Evolutionary conservation across 83 land plant genomes (phyloP), one percentile per base, ranked within the genome.

Genomic region (Diphasiastrum complanatum): DNA sequence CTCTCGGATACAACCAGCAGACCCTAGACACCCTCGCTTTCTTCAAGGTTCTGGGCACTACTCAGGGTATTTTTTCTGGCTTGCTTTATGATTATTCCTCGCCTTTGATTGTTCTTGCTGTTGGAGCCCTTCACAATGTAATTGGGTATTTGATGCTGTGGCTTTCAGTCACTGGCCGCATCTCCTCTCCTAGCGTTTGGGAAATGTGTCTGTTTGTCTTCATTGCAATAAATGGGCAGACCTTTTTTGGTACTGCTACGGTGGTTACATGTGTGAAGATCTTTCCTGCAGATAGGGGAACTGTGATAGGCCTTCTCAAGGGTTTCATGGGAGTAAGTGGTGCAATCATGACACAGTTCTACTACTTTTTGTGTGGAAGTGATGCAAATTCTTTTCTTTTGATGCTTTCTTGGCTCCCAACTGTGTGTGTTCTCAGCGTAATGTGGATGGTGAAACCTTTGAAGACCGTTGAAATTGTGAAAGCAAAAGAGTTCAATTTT

Each of bases 251-350:
- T 50, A 60, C 76, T 0, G 65, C 53, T 1, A 69, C 40, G 0
- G 6, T 75, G 0, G 78, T 65, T n/a, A 41, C 63, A 0, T 49
- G 69, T 30, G 78, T 75, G 51, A 52, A 57, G 45, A 73, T 49
- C 51, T 75, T 75, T 35, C 78, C 78, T 12, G 32, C 40, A 1
- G 65, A 47, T 53, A 55, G 76, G 32, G 78, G 78, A 30, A 37
- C 69, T 5, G 36, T 71, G 6, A 57, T 75, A 26, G 78, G 66
- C 1, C 46, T 75, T 23, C 24, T 75, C 60, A 75, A 72, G 64
- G 75, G 75, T 4, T 47, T 36, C 64, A n/a, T 72, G 19, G 75
- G 75, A 24, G 18, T 72, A 2, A 58, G 71, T 29, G 63, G 75
- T 8, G 75, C 70, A 33, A 40, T 72, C 6, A 41, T 72, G 25